Base-by-base conservation (phyloP, 257 asterid genomes). In the Phtheirospermum japonicum region DNA sequence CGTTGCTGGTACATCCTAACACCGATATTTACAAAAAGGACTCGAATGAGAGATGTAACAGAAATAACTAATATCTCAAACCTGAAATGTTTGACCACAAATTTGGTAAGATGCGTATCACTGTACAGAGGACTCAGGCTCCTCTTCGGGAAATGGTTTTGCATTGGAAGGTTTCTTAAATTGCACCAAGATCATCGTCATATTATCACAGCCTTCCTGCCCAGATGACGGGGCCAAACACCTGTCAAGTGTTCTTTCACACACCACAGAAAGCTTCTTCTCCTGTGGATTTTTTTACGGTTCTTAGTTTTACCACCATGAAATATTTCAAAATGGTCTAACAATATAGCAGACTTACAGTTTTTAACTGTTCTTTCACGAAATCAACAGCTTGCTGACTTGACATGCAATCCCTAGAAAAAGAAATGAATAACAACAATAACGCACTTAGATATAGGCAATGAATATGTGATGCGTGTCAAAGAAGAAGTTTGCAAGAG, bases 101-200 rank as follows among this genome's bases (percentile, higher is more conserved):
- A 58, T 66, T 13, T 20, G 61, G 51, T 37, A 31, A 49, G 71
- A 45, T 32, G 59, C 20, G 59, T 58, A 32, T 65, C 61, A 50
- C 78, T 54, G 72, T 58, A 39, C 64, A n/a, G 82, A 68, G 43
- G 87, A 64, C 18, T 18, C 67, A 14, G 69, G 32, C 66, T 73
- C 75, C 46, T 76, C 77, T 12, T 74, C 23, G 1, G 76, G 28
- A 30, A 77, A 18, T 28, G 72, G 71, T 74, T 58, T 77, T 10
- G 42, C 14, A 40, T 16, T 10, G 16, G n/a, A 14, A 46, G 66
- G 71, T 76, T 80, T 80, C 63, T 85, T 87, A 77, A 93, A 76
- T 72, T 85, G 97, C 63, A 93, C 89, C 67, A 92, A 68, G 59
- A 92, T 82, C 96, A 92, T 92, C 10, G 99, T 92, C 99, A 89